Evolutionary conservation across 2,329 filamentous ascomycete species (phyloP), one percentile per base, ranked within the genome.

Genomic region (Nemania serpens): DNA sequence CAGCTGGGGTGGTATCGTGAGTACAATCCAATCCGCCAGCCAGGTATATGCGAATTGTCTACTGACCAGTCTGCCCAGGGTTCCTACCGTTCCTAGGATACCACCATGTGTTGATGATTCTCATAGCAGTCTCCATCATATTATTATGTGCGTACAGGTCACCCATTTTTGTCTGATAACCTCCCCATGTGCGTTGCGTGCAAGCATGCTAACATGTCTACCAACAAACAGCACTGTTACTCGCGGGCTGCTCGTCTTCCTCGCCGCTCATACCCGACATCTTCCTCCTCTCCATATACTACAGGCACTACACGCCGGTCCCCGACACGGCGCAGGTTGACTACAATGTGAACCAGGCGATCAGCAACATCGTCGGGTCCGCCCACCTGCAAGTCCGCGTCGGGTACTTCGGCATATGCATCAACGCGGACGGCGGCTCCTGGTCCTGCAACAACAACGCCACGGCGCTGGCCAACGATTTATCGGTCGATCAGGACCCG

Each of bases 391-490:
- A 96, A 76, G 93, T 95, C 25, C 89, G 95, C 59, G 95, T 99
- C 33, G 95, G 95, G 67, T 99, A 96, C 81, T 99, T 99, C 72
- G 95, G 95, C 69, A 96, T 99, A 76, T 99, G 95, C 79, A 88
- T 98, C 75, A 95, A 93, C 77, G 88, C 91, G 1, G 92, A 97
- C 74, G 91, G 90, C 61, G 94, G 94, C 67, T 88, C 89, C 20
- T 99, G 92, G 85, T 85, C 98, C 61, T 99, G 95, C 84, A 95
- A 91, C 76, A 96, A 97, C 82, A 99, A 99, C 77, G 95, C 95
- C 18, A 97, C 94, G 2, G 88, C 93, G 2, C 84, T 99, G 49
- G 94, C 95, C 39, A 90, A 95, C 75, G 89, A 97, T 77, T 86
- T 98, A 45, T 89, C 86, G 18, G 87, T 96, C 43, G 93, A 97